Conservation (phyloP, 495 filamentous ascomycete species). For the Astrothelium subdiscretum region DNA sequence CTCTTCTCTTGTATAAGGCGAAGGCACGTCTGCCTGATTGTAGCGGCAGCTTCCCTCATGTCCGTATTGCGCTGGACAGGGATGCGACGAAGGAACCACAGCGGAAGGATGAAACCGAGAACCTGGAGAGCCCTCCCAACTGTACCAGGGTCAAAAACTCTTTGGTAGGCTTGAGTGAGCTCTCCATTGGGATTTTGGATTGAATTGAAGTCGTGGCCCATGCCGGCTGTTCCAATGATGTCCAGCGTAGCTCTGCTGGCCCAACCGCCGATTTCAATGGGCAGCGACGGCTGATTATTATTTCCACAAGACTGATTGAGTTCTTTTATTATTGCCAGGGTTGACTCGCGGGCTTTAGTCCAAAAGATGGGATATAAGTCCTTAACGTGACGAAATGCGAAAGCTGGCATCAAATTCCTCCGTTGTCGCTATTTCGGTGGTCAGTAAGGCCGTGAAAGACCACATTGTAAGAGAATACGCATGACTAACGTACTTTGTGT, state of each 20-base stretch:
- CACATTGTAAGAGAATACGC: background rate
- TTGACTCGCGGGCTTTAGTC: conserved; percentile 43
- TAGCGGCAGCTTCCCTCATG: conserved; percentile 39
- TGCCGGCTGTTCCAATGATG: conserved; percentile 72
- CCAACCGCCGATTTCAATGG: conserved; percentile 59
- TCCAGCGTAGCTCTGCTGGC: conserved; percentile 64
- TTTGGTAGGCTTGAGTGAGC: conserved; percentile 56
- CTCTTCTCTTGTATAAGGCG: conserved; percentile 60
- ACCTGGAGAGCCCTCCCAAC: conserved; percentile 35
- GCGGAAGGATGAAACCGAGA: conserved; percentile 36
- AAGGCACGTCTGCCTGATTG: conserved; percentile 51
- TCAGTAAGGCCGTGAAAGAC: background rate
- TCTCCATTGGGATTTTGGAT: conserved; percentile 51
- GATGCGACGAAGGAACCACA: conserved; percentile 38
- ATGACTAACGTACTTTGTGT: conserved; percentile 42
- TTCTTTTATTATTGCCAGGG: conserved; percentile 13
- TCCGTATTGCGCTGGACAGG: conserved; percentile 58
- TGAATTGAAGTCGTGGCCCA: conserved; percentile 69
- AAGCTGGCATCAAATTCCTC: conserved; percentile 71
- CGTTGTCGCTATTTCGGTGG: conserved; percentile 41
- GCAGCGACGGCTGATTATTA: conserved; percentile 27
- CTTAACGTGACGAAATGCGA: conserved; percentile 75
- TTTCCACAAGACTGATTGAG: background rate
- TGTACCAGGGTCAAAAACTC: conserved; percentile 38
- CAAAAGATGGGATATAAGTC: conserved; percentile 79